These are phyloP conservation scores for Blastocystis hominis DNA, from an alignment of 352 stramenopile genomes.

Conservation along the genomic window DNA sequence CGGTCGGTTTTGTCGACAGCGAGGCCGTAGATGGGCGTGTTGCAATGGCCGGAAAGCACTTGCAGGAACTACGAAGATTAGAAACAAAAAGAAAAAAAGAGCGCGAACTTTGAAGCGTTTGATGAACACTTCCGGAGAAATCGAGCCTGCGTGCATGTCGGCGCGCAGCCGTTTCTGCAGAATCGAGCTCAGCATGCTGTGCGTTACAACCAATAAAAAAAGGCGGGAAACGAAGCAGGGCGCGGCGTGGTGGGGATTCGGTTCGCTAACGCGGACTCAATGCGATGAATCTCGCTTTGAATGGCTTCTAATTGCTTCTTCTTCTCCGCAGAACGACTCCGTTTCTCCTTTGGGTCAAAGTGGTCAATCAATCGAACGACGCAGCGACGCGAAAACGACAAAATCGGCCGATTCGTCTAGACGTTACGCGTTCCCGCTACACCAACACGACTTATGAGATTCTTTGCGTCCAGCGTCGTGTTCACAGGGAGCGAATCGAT, in stretches of 20 bases:
- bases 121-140: background rate
- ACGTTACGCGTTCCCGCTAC: background rate
- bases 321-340: background rate
- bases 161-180: too few relatives aligned
- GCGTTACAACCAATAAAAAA: too few relatives aligned
- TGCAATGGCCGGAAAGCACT: background rate
- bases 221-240: background rate
- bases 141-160: background rate
- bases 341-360: background rate
- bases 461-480: background rate
- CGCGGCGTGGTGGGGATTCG: background rate
- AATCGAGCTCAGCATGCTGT: too few relatives aligned
- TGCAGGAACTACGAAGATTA: background rate
- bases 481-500: background rate
- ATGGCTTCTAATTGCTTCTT: background rate
- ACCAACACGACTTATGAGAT: background rate
- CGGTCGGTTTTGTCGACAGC: conserved; percentile 84
- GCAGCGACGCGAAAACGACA: background rate
- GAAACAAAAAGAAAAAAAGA: background rate
- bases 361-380: background rate
- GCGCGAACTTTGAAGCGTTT: background rate
- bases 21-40: conserved; percentile 76
- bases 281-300: background rate
- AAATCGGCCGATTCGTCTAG: background rate
- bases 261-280: background rate